Percentiles rank a stretch among this genome's conserved stretches.
Conservation (phyloP, 345 rosid genomes). For the Salix brachista region DNA sequence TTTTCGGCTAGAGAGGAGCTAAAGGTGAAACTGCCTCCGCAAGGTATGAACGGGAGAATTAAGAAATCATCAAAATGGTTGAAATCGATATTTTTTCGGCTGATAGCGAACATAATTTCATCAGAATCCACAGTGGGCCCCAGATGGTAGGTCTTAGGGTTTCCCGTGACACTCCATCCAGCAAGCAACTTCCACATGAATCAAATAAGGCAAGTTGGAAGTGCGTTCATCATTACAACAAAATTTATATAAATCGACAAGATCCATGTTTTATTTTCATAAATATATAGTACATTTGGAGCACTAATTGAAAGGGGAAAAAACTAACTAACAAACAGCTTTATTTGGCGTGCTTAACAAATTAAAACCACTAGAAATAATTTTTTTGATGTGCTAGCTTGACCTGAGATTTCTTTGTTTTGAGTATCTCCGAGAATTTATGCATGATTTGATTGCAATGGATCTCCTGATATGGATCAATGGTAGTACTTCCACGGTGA, state of each 20-base stretch:
- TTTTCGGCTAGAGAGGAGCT: background rate
- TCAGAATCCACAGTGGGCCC: conserved; percentile 23
- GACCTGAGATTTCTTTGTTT: no score
- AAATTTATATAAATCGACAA: background rate
- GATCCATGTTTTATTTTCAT: background rate
- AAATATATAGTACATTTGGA: background rate
- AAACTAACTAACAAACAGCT: no score
- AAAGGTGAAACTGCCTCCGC: conserved; percentile 10
- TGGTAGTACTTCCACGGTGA: background rate
- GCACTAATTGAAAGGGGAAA: background rate
- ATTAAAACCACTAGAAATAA: background rate
- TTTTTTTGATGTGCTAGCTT: no score
- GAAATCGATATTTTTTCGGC: background rate
- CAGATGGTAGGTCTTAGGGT: background rate
- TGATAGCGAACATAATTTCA: background rate
- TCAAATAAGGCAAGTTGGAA: conserved; percentile 10
- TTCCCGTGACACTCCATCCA: conserved; percentile 19
- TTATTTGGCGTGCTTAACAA: background rate
- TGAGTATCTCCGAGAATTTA: background rate
- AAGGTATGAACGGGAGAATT: conserved; percentile 25
- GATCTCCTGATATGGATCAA: background rate
- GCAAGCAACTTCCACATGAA: background rate
- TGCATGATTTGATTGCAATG: background rate
- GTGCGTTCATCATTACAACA: background rate
- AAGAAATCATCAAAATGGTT: conserved; percentile 7